These are phyloP conservation scores for Kwoniella sp. DNA, from an alignment of 768 basidiomycete genomes.

Conservation along the genomic window DNA sequence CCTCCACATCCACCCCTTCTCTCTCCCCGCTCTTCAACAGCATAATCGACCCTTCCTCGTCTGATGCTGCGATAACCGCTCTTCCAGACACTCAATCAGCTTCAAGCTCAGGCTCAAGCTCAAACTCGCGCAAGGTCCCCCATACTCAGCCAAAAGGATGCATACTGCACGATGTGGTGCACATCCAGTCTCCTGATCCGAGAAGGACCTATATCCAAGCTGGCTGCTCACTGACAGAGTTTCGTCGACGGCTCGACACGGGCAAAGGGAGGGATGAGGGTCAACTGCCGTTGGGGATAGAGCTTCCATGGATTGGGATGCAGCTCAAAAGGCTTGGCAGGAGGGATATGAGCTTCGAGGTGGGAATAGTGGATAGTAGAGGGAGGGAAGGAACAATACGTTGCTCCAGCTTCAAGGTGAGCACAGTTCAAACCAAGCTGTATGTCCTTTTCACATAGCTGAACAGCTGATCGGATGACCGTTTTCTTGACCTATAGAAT, in stretches of 20 bases:
- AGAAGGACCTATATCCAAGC: slow-evolving; percentile 48
- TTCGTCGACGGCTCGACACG: slow-evolving; percentile 10
- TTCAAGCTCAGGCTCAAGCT: neutral
- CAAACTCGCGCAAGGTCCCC: slow-evolving; percentile 3
- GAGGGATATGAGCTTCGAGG: slow-evolving; percentile 41
- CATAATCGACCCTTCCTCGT: slow-evolving; percentile 24
- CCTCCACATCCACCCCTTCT: slow-evolving; percentile 43
- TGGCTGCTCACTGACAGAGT: slow-evolving; percentile 22
- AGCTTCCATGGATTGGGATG: slow-evolving; percentile 39
- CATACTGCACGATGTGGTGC: slow-evolving; percentile 37
- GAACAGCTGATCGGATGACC: too few species aligned
- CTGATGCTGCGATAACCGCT: slow-evolving; percentile 29
- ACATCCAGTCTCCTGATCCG: slow-evolving; percentile 46
- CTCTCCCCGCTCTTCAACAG: slow-evolving; percentile 43
- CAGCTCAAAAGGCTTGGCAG: slow-evolving; percentile 42
- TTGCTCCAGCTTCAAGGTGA: slow-evolving; percentile 42
- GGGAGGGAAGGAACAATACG: slow-evolving; percentile 44
- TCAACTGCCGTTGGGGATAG: slow-evolving; percentile 36
- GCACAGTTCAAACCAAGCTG: too few species aligned
- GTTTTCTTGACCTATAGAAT: slow-evolving; percentile 21
- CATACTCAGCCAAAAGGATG: slow-evolving; percentile 17
- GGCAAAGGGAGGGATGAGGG: slow-evolving; percentile 14
- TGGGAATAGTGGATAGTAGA: slow-evolving; percentile 43
- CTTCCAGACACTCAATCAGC: slow-evolving; percentile 26
- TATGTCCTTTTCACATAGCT: too few species aligned